Percentiles rank a stretch among this genome's conserved stretches.
Conservation (phyloP, 306 rosid species). For the Sesbania bispinosa region DNA sequence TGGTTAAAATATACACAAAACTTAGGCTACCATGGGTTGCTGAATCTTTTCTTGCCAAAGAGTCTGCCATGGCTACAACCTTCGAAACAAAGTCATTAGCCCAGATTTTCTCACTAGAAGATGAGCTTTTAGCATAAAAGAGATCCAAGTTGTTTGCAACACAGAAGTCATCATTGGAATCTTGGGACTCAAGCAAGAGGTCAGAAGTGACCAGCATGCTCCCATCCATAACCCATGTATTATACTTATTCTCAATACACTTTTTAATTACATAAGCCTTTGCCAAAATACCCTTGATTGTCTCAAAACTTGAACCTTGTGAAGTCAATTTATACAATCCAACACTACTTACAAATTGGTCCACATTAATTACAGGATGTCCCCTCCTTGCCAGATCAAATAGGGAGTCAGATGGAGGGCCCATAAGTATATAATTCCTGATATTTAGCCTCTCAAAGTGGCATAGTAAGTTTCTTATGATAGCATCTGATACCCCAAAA, state of each 20-base stretch:
- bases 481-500: conserved; percentile 46
- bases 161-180: conserved; percentile 38
- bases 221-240: conserved; percentile 60
- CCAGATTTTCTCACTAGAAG: conserved; percentile 53
- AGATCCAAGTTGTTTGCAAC: conserved; percentile 51
- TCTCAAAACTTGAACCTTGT: conserved; percentile 36
- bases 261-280: conserved; percentile 50
- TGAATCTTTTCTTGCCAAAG: conserved; percentile 41
- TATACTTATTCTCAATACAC: conserved; percentile 54
- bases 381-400: conserved; percentile 85
- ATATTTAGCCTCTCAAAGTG: conserved; percentile 78
- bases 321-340: conserved; percentile 41
- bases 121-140: conserved; percentile 50
- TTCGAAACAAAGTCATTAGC: conserved; percentile 29
- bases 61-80: conserved; percentile 35
- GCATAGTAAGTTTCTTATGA: conserved; percentile 66
- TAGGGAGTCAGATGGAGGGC: conserved; percentile 55
- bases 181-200: conserved; percentile 24
- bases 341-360: conserved; percentile 48
- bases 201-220: conserved; percentile 56
- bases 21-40: conserved; percentile 22
- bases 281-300: conserved; percentile 44
- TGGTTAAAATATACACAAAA: conserved; percentile 40
- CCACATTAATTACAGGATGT: conserved; percentile 57
- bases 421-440: conserved; percentile 60